These are phyloP conservation scores for Colletotrichum cordylinicola DNA, from an alignment of 2,329 filamentous ascomycete genomes.

Conservation along the genomic window DNA sequence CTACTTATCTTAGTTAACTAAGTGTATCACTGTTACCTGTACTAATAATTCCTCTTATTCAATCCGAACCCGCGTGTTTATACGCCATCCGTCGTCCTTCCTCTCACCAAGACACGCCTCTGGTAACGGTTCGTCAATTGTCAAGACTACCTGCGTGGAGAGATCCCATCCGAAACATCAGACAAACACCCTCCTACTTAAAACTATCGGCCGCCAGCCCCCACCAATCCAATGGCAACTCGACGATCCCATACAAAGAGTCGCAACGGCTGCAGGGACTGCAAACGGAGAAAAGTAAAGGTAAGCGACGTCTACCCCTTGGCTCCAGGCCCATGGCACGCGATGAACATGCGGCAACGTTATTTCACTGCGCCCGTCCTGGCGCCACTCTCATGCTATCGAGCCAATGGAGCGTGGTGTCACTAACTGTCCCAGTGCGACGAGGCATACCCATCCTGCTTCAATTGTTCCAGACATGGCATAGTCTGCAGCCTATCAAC, in stretches of 20 bases:
- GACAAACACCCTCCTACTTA: background rate
- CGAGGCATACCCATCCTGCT: constrained; percentile 32
- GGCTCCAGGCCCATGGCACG: background rate
- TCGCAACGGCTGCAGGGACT: constrained; percentile 35
- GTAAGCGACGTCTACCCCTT: constrained; percentile 22
- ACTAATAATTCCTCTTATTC: background rate
- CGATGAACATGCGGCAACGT: background rate
- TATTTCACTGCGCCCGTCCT: background rate
- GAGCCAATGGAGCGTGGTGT: background rate
- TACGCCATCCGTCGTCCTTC: background rate
- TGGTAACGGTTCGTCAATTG: background rate
- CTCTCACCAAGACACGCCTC: background rate
- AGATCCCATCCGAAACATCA: background rate
- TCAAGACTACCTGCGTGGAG: background rate
- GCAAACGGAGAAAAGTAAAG: constrained; percentile 38
- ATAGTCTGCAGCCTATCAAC: constrained; percentile 31
- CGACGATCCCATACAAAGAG: constrained; percentile 38
- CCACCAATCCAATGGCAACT: constrained; percentile 3
- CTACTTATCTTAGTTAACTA: too few species aligned
- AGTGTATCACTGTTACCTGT: too few species aligned
- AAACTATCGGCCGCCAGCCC: background rate
- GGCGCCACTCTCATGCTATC: background rate
- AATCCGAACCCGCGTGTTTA: constrained; percentile 10
- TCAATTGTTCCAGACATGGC: constrained; percentile 33
- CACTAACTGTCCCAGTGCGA: constrained; percentile 24